These are phyloP conservation scores for Mucor plumbeus DNA, from an alignment of 371 early-diverging fungal species.

Conservation along the genomic window DNA sequence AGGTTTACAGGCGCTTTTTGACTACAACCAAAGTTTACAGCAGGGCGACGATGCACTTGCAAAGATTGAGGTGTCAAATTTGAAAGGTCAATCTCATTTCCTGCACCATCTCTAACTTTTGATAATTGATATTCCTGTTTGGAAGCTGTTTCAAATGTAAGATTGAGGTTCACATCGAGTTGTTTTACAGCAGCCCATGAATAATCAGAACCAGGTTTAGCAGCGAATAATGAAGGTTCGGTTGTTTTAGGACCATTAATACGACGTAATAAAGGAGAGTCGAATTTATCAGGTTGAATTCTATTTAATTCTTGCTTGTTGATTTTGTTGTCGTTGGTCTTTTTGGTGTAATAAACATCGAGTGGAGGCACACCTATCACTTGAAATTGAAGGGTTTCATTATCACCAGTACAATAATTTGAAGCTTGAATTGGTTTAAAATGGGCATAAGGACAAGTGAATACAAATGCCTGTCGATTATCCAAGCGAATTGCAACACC, in stretches of 20 bases:
- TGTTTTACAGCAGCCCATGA: conserved; percentile 46
- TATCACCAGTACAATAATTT: conserved; percentile 48
- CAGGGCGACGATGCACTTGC: conserved; percentile 42
- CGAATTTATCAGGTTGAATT: conserved; percentile 48
- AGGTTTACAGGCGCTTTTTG: conserved; percentile 42
- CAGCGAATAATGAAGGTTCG: conserved; percentile 34
- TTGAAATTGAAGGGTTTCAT: conserved; percentile 36
- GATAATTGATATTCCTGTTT: conserved; percentile 34
- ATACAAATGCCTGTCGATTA: conserved; percentile 38
- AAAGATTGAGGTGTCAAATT: conserved; percentile 19
- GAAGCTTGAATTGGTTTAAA: conserved; percentile 23
- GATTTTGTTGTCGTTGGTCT: not conserved
- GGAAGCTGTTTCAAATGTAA: conserved; percentile 36
- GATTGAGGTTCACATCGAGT: conserved; percentile 33
- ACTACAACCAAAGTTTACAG: conserved; percentile 43
- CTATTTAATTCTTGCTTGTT: conserved; percentile 35
- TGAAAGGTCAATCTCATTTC: conserved; percentile 39
- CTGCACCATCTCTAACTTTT: conserved; percentile 48
- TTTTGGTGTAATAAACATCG: conserved; percentile 40
- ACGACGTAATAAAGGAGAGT: conserved; percentile 38
- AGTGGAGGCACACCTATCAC: conserved; percentile 53
- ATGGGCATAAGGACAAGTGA: conserved; percentile 48
- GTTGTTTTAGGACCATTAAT: conserved; percentile 22
- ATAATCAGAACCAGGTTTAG: conserved; percentile 24
- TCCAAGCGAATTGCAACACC: conserved; percentile 45